Conservation (phyloP, 805 yeast species). For the Candida broadrunensis region DNA sequence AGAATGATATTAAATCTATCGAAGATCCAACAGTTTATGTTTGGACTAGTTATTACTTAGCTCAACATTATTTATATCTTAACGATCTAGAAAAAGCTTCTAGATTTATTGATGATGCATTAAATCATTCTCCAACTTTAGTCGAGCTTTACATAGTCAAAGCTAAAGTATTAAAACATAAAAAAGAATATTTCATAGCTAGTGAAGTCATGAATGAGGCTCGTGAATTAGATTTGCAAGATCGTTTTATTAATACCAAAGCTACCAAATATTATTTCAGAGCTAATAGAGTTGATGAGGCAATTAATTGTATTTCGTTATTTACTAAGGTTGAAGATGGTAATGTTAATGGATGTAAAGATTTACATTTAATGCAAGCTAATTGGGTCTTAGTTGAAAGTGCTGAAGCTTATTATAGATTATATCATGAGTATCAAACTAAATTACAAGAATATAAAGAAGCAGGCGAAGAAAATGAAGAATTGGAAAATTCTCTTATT, state of each 20-base stretch:
- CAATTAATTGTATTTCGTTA: slow-evolving; percentile 67
- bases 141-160: slow-evolving; percentile 80
- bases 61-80: slow-evolving; percentile 69
- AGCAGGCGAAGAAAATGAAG: slow-evolving; percentile 20
- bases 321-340: slow-evolving; percentile 80
- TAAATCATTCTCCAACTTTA: slow-evolving; percentile 74
- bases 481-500: slow-evolving; percentile 22
- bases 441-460: slow-evolving; percentile 12
- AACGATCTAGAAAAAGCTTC: slow-evolving; percentile 55
- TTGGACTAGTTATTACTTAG: slow-evolving; percentile 76
- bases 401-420: slow-evolving; percentile 76
- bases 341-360: slow-evolving; percentile 80
- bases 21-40: slow-evolving; percentile 44
- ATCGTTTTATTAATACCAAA: slow-evolving; percentile 86
- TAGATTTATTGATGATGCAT: slow-evolving; percentile 56
- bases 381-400: slow-evolving; percentile 83
- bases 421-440: slow-evolving; percentile 34
- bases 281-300: slow-evolving; percentile 70
- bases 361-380: slow-evolving; percentile 87
- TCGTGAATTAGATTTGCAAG: slow-evolving; percentile 77
- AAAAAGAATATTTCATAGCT: slow-evolving; percentile 62
- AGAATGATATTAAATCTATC: slow-evolving; percentile 20
- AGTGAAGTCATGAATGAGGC: slow-evolving; percentile 66
- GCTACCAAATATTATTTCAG: slow-evolving; percentile 80
- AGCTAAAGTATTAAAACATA: slow-evolving; percentile 76